A percentile compares a stretch with the other conserved stretches of the same genome.
These are phyloP conservation scores for Neocallimastix lanati DNA, from an alignment of 192 early-diverging fungal species.

Conservation along the genomic window DNA sequence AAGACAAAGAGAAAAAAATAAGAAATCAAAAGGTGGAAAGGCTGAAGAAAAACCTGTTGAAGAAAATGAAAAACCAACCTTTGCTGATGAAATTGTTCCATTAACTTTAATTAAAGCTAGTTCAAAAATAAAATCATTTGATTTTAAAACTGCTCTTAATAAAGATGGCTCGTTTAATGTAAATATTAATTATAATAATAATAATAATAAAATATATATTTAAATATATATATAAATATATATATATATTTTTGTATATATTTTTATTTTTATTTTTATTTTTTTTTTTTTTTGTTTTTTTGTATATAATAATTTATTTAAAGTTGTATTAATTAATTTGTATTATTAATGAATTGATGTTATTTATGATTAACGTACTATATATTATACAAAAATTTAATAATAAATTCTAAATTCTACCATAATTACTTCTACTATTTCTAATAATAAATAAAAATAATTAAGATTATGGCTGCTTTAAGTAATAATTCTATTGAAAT, in stretches of 20 bases:
- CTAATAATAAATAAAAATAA: slow-evolving; percentile 5
- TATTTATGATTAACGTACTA: no score
- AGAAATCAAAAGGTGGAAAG: slow-evolving; percentile 19
- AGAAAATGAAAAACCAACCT: slow-evolving; percentile 28
- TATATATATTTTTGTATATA: no score
- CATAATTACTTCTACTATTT: slow-evolving; percentile 13
- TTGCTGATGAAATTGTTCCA: slow-evolving; percentile 57
- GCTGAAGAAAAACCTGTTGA: slow-evolving; percentile 14
- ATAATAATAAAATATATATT: not conserved
- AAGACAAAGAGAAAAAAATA: slow-evolving; percentile 55
- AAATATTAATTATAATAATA: not conserved
- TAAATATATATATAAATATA: no score
- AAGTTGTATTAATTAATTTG: no score
- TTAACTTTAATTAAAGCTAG: slow-evolving; percentile 51
- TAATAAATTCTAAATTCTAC: no score
- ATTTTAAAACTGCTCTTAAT: slow-evolving; percentile 28
- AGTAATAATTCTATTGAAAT: slow-evolving; percentile 72
- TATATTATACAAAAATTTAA: no score
- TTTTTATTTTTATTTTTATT: no score
- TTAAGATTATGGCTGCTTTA: slow-evolving; percentile 50
- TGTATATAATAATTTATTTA: no score
- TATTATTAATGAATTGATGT: no score
- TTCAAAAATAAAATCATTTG: slow-evolving; percentile 67
- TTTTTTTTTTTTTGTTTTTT: no score
- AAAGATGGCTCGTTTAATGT: not conserved